These are phyloP conservation scores for Kodamaea restingae DNA, from an alignment of 805 yeast species.

Conservation along the genomic window DNA sequence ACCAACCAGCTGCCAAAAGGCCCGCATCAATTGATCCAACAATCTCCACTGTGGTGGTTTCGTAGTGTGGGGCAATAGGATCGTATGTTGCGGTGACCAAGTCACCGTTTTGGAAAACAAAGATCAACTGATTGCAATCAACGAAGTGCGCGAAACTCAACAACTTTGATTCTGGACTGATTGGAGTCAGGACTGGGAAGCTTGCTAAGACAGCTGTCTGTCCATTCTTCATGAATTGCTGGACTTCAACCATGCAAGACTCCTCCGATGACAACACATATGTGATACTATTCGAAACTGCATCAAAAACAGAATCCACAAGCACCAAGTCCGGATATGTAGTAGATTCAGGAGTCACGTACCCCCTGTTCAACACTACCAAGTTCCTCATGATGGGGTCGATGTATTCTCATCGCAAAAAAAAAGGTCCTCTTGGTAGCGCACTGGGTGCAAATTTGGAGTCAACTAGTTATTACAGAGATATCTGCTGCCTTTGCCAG, in stretches of 20 bases:
- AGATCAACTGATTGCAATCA: constrained; percentile 61
- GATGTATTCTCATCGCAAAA: constrained; percentile 6
- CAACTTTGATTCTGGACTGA: constrained; percentile 22
- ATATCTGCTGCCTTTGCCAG: no score
- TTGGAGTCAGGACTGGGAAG: constrained; percentile 45
- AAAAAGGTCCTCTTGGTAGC: constrained; percentile 4
- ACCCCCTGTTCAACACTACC: constrained; percentile 51
- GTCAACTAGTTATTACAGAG: no score
- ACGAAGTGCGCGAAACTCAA: constrained; percentile 64
- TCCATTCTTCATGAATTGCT: constrained; percentile 67
- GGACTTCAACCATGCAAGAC: constrained; percentile 63
- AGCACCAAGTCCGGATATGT: constrained; percentile 65
- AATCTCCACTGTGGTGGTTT: constrained; percentile 60
- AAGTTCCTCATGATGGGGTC: constrained; percentile 42
- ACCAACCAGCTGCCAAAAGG: constrained; percentile 73
- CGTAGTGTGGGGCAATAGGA: constrained; percentile 40
- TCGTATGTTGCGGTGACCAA: constrained; percentile 65
- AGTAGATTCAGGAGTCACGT: constrained; percentile 46
- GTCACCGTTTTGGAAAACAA: constrained; percentile 74
- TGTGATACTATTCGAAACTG: constrained; percentile 68
- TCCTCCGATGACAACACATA: constrained; percentile 54
- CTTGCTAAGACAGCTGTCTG: constrained; percentile 54
- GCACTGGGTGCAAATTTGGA: neutral
- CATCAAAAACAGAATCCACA: constrained; percentile 58
- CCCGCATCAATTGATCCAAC: constrained; percentile 84